Base-by-base conservation (phyloP, 352 stramenopile species). In the Lagenidium giganteum region DNA sequence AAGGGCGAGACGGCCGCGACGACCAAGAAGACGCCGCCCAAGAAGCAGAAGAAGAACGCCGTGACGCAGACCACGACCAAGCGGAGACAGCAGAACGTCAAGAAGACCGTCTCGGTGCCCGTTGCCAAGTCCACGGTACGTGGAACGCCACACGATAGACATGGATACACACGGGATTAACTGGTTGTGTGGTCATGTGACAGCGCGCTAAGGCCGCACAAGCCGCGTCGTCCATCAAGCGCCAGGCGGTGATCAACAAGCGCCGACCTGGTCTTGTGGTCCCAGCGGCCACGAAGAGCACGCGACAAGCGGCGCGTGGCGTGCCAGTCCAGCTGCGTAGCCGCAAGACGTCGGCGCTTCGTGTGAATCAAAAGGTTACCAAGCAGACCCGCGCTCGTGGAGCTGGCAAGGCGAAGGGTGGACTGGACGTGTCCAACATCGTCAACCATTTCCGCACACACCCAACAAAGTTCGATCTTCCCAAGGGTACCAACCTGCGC, bases 391-490 rank as follows among this genome's bases (percentile, higher is more conserved):
- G 44, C 66, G 36, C 31, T 39, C 16, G 53, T 62, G 37, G 55
- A 61, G 28, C 34, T 37, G 51, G 42, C 20, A 26, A 18, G 30
- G 39, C 46, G 12, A 42, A 49, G 30, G 47, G 58, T 26, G 64
- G 59, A 25, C 54, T 89, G 27, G 72, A 89, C 43, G 74, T 87
- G 36, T 87, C 74, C 34, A 87, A 87, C 52, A 89, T 89, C 50
- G 64, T 84, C 40, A 64, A 70, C 56, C 80, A 93, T 56, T 89
- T 86, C 42, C 68, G 63, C 31, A 68, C 72, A 39, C 75, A 90
- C 47, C 76, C 76, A 17, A 83, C 70, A 38, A 93, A 90, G 64
- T 93, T 93, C 33, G 58, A 82, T 37, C 55, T 93, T 18, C 80
- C 80, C 24, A 81, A 90, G 46, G 80, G 75, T 35, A 83, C 67